Evolutionary conservation across 2,329 filamentous ascomycete species (phyloP).

Genomic region (Paraphoma chrysanthemicola): DNA sequence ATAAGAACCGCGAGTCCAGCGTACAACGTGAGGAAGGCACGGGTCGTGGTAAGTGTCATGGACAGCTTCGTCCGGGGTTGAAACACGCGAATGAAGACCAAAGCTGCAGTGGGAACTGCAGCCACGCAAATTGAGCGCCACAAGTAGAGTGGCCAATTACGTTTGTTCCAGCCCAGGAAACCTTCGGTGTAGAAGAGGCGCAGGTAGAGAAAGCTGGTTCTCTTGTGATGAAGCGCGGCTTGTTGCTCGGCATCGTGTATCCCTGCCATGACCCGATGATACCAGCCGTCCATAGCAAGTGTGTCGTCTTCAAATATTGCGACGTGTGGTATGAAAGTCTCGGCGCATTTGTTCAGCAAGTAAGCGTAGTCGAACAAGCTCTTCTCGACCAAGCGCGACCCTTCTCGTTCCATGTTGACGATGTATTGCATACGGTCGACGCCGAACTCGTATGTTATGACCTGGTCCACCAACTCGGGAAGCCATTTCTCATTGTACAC

Average conservation of each 20-base stretch:
- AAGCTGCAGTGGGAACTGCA: slow-evolving; percentile 24
- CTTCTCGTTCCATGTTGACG: slow-evolving; percentile 36
- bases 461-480: slow-evolving; percentile 47
- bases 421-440: slow-evolving; percentile 45
- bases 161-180: slow-evolving; percentile 55
- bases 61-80: slow-evolving; percentile 27
- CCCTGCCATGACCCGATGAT: slow-evolving; percentile 48
- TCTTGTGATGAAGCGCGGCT: slow-evolving; percentile 26
- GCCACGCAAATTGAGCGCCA: slow-evolving; percentile 40
- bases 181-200: slow-evolving; percentile 57
- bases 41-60: slow-evolving; percentile 24
- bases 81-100: slow-evolving; percentile 34
- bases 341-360: slow-evolving; percentile 50
- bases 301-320: slow-evolving; percentile 57
- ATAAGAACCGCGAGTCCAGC: slow-evolving; percentile 16
- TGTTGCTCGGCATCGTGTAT: slow-evolving; percentile 43
- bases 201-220: slow-evolving; percentile 50
- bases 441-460: slow-evolving; percentile 50
- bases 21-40: slow-evolving; percentile 29
- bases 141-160: slow-evolving; percentile 50
- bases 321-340: slow-evolving; percentile 49
- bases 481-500: slow-evolving; percentile 53
- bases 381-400: slow-evolving; percentile 48
- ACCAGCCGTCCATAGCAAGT: slow-evolving; percentile 57
- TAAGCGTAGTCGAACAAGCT: slow-evolving; percentile 54